Evolutionary conservation across 306 rosid genomes (phyloP), one percentile per base, ranked within the genome.

Genomic region (Lablab purpureus): DNA sequence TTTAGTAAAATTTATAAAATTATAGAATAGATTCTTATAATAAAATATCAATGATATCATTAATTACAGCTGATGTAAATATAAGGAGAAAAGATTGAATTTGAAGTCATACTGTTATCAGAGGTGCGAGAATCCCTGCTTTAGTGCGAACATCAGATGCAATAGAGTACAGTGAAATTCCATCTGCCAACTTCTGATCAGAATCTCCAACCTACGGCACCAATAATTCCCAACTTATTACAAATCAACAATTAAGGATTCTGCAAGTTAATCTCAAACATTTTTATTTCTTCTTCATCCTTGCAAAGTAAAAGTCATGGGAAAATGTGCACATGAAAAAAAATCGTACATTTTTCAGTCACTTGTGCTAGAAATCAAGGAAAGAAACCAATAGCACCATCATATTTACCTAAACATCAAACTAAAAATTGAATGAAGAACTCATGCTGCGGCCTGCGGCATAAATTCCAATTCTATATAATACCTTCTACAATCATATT

Each of bases 171-270:
- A 96, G 74, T 1, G 97, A 87, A 83, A 96, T 96, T 82, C 99
- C 99, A 81, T 96, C 99, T 51, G 99, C 94, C 87, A 96, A 82
- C 85, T 96, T 96, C 93, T 91, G 98, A 82, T 96, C 96, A 36
- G 99, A 96, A 41, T 96, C 99, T 81, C 99, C 99, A 82, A 96
- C 99, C 99, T 96, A 73, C 22, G 71, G 67, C 54, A 88, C 69
- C 80, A 75, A 47, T 4, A 60, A 85, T 77, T 34, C 27, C 56
- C 34, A 43, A 70, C 75, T 62, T 21, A 55, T 37, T 37, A 73
- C 22, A 34, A 73, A 55, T 37, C 65, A 72, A 52, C 47, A 6
- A 34, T n/a, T 47, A 70, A 25, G 43, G 19, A 27, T 28, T 49
- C 18, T 1, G n/a, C 62, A 70, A 41, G 32, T 72, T 54, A 50